A percentile compares a stretch with the other conserved stretches of the same genome.
phyloP scores from a whole-genome alignment of 106 monocot genomes.

The Dendrobium officinale region DNA sequence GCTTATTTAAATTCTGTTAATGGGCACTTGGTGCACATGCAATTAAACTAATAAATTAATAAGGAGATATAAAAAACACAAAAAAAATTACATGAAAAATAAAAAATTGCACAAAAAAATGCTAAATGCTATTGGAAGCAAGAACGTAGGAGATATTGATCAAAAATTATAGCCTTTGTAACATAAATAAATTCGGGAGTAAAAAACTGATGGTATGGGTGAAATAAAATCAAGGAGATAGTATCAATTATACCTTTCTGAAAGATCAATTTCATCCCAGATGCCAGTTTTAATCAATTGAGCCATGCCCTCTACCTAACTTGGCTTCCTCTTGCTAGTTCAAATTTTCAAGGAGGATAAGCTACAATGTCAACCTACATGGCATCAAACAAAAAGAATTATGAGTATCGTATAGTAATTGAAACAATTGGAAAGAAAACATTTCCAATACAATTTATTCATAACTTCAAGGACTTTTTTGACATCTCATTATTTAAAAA shows the following conservation, averaged over 20 bases:
- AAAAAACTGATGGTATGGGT: neutral
- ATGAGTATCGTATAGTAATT: neutral
- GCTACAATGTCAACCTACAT: neutral
- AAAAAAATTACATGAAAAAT: neutral
- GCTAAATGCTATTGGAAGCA: neutral
- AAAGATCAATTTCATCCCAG: slow-evolving; percentile 6
- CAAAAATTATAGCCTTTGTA: neutral
- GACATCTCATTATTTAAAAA: neutral
- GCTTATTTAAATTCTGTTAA: no score
- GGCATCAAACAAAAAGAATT: neutral
- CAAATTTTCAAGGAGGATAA: neutral
- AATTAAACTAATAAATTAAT: neutral
- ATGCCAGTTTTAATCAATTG: neutral
- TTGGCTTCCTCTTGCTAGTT: neutral
- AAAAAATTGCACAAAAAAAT: neutral
- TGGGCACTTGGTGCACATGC: no score
- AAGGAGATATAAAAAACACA: neutral
- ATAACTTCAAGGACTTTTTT: neutral
- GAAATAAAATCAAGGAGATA: neutral
- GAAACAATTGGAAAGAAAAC: neutral
- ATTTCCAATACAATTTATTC: neutral
- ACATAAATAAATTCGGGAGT: neutral
- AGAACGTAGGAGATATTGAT: neutral
- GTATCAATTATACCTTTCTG: neutral
- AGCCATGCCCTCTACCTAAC: neutral